Percentiles rank a stretch among this genome's conserved stretches.
phyloP scores from a whole-genome alignment of 148 eudicot genomes.

The Agrostemma githago region DNA sequence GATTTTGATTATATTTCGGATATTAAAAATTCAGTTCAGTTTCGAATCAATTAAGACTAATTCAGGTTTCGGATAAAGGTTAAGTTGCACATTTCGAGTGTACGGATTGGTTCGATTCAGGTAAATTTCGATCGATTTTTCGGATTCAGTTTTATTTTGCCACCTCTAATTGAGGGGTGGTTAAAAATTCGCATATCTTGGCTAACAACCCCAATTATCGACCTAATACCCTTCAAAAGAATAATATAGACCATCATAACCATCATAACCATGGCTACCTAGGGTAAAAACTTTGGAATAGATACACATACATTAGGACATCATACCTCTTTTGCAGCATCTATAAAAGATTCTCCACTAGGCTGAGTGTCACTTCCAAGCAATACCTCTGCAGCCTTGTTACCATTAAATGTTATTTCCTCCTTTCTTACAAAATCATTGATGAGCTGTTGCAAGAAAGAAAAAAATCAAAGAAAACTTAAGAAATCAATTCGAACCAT shows the following conservation, averaged over 20 bases:
- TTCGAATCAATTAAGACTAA: too few species aligned
- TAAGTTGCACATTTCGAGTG: too few species aligned
- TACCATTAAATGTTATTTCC: constrained; percentile 49
- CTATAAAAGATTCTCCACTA: constrained; percentile 75
- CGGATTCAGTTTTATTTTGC: too few species aligned
- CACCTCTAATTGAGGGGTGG: constrained; percentile 94
- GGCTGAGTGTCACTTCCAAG: constrained; percentile 97
- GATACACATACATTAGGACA: too few species aligned
- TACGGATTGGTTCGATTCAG: too few species aligned
- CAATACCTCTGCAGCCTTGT: constrained; percentile 44
- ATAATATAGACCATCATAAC: constrained; percentile 18
- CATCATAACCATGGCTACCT: background rate
- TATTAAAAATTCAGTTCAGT: too few species aligned
- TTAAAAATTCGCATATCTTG: constrained; percentile 76
- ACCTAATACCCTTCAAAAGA: constrained; percentile 61
- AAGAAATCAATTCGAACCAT: background rate
- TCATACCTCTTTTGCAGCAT: constrained; percentile 82
- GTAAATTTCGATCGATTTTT: too few species aligned
- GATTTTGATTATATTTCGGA: too few species aligned
- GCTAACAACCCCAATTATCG: constrained; percentile 55
- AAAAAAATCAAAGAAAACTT: background rate
- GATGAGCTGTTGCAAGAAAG: constrained; percentile 52
- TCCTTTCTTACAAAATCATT: constrained; percentile 73
- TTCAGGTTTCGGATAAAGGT: too few species aligned
- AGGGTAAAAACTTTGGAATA: background rate